These are phyloP conservation scores for Epichloe typhina DNA, from an alignment of 2,329 filamentous ascomycete genomes.

Conservation along the genomic window DNA sequence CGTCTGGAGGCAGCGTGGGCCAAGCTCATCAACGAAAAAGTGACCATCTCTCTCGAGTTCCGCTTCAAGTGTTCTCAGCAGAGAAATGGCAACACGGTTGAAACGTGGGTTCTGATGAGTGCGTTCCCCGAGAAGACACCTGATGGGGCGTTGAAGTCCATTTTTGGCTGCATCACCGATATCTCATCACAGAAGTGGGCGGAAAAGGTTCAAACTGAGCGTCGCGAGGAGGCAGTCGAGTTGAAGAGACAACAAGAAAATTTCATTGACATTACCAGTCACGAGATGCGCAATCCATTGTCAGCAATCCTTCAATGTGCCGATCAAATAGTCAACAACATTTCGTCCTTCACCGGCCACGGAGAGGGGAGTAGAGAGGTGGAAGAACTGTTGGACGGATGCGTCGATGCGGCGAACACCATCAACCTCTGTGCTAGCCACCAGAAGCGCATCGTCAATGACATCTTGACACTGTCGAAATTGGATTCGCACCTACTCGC, in stretches of 20 bases:
- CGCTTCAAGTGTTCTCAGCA: constrained; percentile 58
- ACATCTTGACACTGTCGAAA: constrained; percentile 54
- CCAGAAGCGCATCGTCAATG: constrained; percentile 60
- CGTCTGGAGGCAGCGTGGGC: constrained; percentile 49
- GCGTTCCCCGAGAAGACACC: constrained; percentile 59
- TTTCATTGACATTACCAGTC: constrained; percentile 61
- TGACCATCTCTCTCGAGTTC: constrained; percentile 58
- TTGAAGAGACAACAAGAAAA: constrained; percentile 61
- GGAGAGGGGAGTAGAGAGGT: constrained; percentile 28
- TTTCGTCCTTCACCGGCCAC: constrained; percentile 28
- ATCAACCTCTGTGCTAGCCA: constrained; percentile 70
- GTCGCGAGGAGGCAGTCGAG: constrained; percentile 69
- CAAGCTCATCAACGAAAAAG: constrained; percentile 45
- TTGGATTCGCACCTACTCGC: constrained; percentile 58
- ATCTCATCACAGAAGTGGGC: constrained; percentile 80
- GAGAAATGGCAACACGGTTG: constrained; percentile 44
- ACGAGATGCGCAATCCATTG: constrained; percentile 66
- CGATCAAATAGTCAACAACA: constrained; percentile 50
- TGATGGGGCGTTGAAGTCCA: constrained; percentile 53
- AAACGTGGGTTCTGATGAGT: constrained; percentile 68
- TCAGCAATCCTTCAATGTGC: constrained; percentile 64
- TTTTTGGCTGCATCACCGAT: constrained; percentile 73
- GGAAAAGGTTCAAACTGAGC: constrained; percentile 63
- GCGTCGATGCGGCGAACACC: constrained; percentile 66
- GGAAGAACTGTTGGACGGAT: constrained; percentile 36